Conservation (phyloP, 2,329 filamentous ascomycete genomes). For the Bretziella fagacearum region DNA sequence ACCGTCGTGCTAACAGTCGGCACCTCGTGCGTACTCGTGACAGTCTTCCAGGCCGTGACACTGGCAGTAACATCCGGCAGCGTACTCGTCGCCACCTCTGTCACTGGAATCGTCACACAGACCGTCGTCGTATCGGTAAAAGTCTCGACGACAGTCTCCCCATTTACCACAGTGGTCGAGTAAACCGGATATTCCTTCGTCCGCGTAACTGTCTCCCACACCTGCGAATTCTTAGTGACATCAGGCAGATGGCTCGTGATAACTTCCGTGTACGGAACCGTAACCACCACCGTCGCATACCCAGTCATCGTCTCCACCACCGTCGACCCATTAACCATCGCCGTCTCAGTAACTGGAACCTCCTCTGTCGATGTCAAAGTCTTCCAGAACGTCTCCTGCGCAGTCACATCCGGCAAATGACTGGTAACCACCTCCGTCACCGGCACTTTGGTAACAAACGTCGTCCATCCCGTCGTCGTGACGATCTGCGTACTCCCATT, state of each 20-base stretch:
- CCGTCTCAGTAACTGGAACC: neutral
- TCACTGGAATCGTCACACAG: conserved; percentile 3
- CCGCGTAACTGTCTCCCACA: conserved; percentile 2
- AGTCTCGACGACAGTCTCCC: conserved; percentile 2
- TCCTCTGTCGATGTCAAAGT: conserved; percentile 6
- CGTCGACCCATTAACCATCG: conserved; percentile 2
- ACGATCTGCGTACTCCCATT: conserved; percentile 3
- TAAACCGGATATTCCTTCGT: conserved; percentile 1
- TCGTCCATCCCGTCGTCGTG: conserved; percentile 3
- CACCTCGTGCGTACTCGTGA: neutral
- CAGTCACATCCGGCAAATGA: conserved; percentile 11
- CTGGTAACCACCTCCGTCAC: conserved; percentile 18
- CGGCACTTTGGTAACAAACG: conserved; percentile 10
- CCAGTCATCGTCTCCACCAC: conserved; percentile 2
- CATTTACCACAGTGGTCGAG: neutral
- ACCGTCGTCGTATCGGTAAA: neutral
- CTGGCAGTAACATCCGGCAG: conserved; percentile 5
- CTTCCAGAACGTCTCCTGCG: neutral
- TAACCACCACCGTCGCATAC: neutral
- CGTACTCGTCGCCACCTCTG: neutral
- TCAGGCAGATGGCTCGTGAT: conserved; percentile 8
- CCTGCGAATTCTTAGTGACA: neutral
- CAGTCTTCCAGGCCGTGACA: neutral
- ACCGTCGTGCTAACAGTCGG: conserved; percentile 1
- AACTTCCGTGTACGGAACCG: conserved; percentile 2